phyloP scores from a whole-genome alignment of 305 asterid genomes.

The Petunia hybrid region DNA sequence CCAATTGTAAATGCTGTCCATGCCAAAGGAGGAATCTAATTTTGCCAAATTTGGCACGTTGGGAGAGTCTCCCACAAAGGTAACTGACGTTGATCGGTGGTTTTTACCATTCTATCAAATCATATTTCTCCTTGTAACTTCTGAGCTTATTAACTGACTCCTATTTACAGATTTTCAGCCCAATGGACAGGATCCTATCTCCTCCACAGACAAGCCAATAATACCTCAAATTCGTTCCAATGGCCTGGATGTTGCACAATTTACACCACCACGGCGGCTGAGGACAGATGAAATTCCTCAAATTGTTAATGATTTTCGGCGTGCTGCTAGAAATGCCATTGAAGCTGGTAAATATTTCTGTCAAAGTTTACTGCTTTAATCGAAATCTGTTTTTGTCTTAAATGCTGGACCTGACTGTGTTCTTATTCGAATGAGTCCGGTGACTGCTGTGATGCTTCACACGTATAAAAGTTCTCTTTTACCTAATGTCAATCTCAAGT shows the following conservation, averaged over 20 bases:
- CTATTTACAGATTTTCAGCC: constrained; percentile 63
- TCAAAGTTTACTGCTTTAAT: not conserved
- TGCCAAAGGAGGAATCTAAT: constrained; percentile 74
- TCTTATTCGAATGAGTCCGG: not conserved
- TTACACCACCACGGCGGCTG: constrained; percentile 35
- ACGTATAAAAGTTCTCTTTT: not conserved
- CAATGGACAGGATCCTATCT: constrained; percentile 39
- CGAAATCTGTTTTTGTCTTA: not conserved
- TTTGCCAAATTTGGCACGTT: constrained; percentile 78
- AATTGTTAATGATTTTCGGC: constrained; percentile 31
- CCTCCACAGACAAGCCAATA: constrained; percentile 36
- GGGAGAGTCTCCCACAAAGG: constrained; percentile 71
- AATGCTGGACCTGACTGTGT: not conserved
- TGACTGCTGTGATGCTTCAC: not conserved
- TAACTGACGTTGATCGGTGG: constrained; percentile 30
- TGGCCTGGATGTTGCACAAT: constrained; percentile 29
- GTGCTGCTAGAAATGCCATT: constrained; percentile 40
- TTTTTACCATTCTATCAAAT: not conserved
- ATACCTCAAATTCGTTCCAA: constrained; percentile 30
- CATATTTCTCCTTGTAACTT: constrained; percentile 39
- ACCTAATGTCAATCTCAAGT: not conserved
- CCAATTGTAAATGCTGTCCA: constrained; percentile 85
- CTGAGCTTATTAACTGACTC: not conserved
- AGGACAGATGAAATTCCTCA: constrained; percentile 39
- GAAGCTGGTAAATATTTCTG: constrained; percentile 38